Evolutionary conservation across 2,329 filamentous ascomycete species (phyloP).

Genomic region (Dactylonectria estremocensis): DNA sequence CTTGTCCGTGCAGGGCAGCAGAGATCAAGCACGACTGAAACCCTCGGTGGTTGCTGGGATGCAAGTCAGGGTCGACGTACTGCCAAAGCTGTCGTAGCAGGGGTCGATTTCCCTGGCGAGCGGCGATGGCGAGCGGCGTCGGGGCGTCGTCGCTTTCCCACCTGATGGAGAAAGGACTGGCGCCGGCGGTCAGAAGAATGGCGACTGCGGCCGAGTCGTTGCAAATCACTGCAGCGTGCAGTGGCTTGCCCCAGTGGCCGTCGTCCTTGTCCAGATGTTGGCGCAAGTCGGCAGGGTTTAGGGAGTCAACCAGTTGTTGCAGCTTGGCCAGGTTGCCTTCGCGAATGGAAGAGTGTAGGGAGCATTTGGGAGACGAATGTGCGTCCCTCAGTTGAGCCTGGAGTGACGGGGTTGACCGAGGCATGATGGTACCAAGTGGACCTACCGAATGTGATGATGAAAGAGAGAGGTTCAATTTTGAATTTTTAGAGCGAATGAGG

Average conservation of each 20-base stretch:
- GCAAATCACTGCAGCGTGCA: background rate
- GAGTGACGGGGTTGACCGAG: background rate
- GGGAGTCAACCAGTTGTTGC: background rate
- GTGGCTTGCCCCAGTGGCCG: background rate
- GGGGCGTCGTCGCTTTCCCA: background rate
- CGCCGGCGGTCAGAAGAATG: background rate
- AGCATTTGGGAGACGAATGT: background rate
- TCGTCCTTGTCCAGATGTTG: background rate
- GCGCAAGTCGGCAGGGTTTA: background rate
- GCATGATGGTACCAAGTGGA: background rate
- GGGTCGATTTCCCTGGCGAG: background rate
- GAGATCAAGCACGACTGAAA: conserved; percentile 20
- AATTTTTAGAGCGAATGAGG: too few species aligned
- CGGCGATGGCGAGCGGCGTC: background rate
- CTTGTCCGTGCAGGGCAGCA: conserved; percentile 34
- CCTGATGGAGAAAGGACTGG: background rate
- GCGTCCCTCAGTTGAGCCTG: background rate
- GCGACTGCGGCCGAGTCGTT: background rate
- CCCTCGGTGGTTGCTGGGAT: background rate
- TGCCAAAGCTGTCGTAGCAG: background rate
- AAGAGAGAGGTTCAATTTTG: too few species aligned
- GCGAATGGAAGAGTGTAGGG: background rate
- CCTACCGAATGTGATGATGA: too few species aligned
- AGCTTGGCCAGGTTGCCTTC: background rate
- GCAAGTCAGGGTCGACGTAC: background rate